phyloP scores from a whole-genome alignment of 2,329 filamentous ascomycete species.

The Delphinella strobiligena region DNA sequence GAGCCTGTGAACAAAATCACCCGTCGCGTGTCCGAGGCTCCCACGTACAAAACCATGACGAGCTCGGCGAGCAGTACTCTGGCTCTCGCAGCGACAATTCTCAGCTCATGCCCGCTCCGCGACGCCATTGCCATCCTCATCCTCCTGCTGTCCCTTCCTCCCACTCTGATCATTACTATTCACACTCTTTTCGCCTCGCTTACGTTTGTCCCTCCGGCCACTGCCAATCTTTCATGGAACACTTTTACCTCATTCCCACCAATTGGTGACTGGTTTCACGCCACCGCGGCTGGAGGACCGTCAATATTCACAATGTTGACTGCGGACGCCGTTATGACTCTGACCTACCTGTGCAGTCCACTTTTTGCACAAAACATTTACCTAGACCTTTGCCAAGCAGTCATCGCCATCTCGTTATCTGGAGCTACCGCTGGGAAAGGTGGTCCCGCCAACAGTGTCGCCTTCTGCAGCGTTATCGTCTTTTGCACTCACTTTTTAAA shows the following conservation, averaged over 20 bases:
- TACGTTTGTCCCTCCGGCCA: conserved; percentile 75
- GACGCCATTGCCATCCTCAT: conserved; percentile 96
- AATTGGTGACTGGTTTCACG: conserved; percentile 84
- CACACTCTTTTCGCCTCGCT: conserved; percentile 87
- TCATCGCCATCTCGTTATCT: conserved; percentile 82
- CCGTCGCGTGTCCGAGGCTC: conserved; percentile 8
- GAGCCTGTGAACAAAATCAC: conserved; percentile 6
- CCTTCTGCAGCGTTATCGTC: conserved; percentile 60
- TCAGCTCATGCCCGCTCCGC: conserved; percentile 79
- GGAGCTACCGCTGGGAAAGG: conserved; percentile 62
- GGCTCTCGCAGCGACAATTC: conserved; percentile 71
- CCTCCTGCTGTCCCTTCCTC: conserved; percentile 83
- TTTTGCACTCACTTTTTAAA: conserved; percentile 36
- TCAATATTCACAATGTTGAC: conserved; percentile 74
- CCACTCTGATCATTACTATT: conserved; percentile 74
- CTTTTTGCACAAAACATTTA: conserved; percentile 69
- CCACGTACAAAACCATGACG: conserved; percentile 47
- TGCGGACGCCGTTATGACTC: conserved; percentile 65
- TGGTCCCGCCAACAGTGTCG: conserved; percentile 58
- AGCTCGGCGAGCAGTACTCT: conserved; percentile 62
- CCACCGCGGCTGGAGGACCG: conserved; percentile 64
- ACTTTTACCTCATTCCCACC: conserved; percentile 53
- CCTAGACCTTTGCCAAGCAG: conserved; percentile 80
- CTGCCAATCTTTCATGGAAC: conserved; percentile 46
- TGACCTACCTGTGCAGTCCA: conserved; percentile 50